These are phyloP conservation scores for Kingdonia uniflora DNA, from an alignment of 164 flowering plant genomes.

Conservation along the genomic window DNA sequence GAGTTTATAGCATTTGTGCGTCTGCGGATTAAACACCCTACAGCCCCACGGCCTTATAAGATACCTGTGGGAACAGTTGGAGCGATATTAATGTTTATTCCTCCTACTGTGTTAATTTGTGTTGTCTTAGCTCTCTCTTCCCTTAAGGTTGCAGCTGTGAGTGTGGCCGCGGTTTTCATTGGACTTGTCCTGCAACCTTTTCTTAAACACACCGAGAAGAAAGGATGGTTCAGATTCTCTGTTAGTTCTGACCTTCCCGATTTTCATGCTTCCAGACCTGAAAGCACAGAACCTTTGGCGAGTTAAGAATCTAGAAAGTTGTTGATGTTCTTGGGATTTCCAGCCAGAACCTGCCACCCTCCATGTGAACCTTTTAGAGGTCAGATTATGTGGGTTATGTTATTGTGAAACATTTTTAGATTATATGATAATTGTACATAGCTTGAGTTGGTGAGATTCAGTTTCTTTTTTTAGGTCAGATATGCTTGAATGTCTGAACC, in stretches of 20 bases:
- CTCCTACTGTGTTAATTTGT: conserved; percentile 41
- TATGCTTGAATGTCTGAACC: no score
- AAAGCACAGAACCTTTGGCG: no score
- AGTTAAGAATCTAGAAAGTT: no score
- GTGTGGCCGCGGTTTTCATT: conserved; percentile 28
- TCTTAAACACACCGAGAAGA: conserved; percentile 28
- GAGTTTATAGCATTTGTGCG: conserved; percentile 44
- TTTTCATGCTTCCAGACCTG: not conserved
- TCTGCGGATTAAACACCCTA: conserved; percentile 32
- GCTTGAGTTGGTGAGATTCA: no score
- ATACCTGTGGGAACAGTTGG: conserved; percentile 41
- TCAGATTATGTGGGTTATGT: no score
- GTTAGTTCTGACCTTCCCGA: conserved; percentile 39
- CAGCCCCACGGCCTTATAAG: conserved; percentile 41
- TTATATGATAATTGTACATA: no score
- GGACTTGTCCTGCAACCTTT: conserved; percentile 36
- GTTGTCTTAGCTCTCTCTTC: conserved; percentile 33
- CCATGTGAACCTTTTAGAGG: no score
- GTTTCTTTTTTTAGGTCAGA: no score
- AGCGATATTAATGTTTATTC: conserved; percentile 34
- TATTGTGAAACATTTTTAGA: no score
- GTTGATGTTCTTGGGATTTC: no score
- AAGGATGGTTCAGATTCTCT: conserved; percentile 41
- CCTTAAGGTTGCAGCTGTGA: conserved; percentile 27
- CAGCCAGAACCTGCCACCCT: no score